These are phyloP conservation scores for Clonostachys rhizophaga DNA, from an alignment of 2,329 filamentous ascomycete species.

Conservation along the genomic window DNA sequence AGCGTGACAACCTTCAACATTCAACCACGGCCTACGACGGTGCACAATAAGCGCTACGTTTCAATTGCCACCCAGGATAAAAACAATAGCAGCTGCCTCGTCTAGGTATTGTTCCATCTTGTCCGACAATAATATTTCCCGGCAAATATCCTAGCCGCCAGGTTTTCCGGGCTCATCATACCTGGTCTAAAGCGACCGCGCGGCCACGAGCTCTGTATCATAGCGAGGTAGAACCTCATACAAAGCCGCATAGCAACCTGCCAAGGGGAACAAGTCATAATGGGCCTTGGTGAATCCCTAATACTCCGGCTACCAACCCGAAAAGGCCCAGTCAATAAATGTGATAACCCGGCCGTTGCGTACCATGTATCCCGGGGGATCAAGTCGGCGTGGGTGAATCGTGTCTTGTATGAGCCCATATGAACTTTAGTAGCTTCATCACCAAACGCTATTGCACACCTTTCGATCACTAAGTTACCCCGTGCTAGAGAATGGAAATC, in stretches of 20 bases:
- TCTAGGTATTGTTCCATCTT: too few species aligned
- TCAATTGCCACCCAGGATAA: too few species aligned
- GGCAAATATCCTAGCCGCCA: background rate
- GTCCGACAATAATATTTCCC: too few species aligned
- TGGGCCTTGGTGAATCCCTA: constrained; percentile 22
- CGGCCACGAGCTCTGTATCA: constrained; percentile 13
- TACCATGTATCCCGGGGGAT: constrained; percentile 18
- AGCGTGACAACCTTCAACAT: too few species aligned
- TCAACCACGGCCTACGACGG: too few species aligned
- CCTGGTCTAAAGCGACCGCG: constrained; percentile 11
- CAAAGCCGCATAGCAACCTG: constrained; percentile 11
- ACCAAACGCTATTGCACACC: constrained; percentile 1
- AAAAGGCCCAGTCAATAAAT: constrained; percentile 22
- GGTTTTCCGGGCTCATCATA: constrained; percentile 11
- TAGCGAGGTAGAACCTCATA: constrained; percentile 7
- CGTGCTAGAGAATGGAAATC: too few species aligned
- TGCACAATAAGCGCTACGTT: too few species aligned
- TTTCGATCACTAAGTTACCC: too few species aligned
- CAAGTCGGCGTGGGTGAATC: constrained; percentile 18
- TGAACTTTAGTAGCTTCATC: constrained; percentile 14
- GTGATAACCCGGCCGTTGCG: constrained; percentile 13
- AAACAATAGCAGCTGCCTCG: too few species aligned
- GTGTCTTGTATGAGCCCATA: constrained; percentile 9
- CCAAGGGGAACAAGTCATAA: constrained; percentile 5
- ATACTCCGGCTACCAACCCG: constrained; percentile 27